phyloP scores from a whole-genome alignment of 805 yeast species.

The Cyberlindnera nakhonratchasimensis region DNA sequence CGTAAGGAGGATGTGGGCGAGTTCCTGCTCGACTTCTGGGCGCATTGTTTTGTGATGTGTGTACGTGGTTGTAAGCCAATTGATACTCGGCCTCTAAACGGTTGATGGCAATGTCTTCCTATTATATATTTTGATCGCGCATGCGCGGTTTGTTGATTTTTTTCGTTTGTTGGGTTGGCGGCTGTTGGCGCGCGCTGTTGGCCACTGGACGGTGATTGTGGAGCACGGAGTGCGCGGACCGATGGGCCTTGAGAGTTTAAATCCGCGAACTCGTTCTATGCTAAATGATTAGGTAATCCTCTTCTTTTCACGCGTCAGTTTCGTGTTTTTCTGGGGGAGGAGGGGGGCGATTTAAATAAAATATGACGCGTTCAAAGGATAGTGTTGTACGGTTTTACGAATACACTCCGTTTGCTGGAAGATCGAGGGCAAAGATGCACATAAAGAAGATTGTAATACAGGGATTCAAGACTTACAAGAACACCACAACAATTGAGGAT shows the following conservation, averaged over 20 bases:
- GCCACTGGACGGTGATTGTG: too few relatives aligned
- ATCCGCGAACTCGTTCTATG: not conserved
- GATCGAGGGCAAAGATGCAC: constrained; percentile 31
- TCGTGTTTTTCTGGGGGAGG: constrained; percentile 4
- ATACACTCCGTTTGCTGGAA: not conserved
- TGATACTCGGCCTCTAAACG: not conserved
- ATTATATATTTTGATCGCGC: constrained; percentile 1
- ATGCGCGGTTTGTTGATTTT: constrained; percentile 8
- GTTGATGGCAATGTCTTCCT: not conserved
- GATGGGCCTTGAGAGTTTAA: too few relatives aligned
- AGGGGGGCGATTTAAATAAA: not conserved
- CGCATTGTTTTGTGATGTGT: constrained; percentile 33
- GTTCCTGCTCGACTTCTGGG: constrained; percentile 96
- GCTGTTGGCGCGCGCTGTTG: not conserved
- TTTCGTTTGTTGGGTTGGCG: constrained; percentile 4
- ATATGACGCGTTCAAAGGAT: not conserved
- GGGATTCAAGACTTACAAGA: constrained; percentile 91
- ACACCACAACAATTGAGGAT: constrained; percentile 70
- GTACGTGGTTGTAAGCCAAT: not conserved
- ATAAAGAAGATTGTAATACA: constrained; percentile 64
- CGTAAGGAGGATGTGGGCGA: constrained; percentile 89
- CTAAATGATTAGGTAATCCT: too few relatives aligned
- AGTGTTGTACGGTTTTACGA: too few relatives aligned
- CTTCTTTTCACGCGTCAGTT: constrained; percentile 8
- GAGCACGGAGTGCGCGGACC: constrained; percentile 3